These are phyloP conservation scores for Theobroma cacao DNA, from an alignment of 345 rosid genomes.

Conservation along the genomic window DNA sequence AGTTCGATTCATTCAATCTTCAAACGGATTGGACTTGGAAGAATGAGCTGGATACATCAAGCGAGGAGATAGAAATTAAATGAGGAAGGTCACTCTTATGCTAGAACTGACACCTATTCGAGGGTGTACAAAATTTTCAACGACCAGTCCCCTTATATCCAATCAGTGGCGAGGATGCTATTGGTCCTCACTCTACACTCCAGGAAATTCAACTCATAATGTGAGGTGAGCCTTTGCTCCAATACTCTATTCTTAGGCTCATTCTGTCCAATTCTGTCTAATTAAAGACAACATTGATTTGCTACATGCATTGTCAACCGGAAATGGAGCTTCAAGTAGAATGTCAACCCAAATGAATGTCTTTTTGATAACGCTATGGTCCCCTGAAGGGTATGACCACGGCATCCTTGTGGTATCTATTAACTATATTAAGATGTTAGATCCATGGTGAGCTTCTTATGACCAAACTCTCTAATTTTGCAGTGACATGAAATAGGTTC, in stretches of 20 bases:
- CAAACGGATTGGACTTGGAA: not conserved
- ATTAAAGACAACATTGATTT: not conserved
- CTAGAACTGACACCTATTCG: not conserved
- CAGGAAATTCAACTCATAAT: not conserved
- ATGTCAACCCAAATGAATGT: not conserved
- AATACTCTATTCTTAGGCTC: not conserved
- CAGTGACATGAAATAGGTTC: not conserved
- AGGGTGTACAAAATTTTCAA: not conserved
- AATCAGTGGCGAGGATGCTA: not conserved
- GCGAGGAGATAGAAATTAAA: not conserved
- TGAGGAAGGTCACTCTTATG: not conserved
- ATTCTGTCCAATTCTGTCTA: not conserved
- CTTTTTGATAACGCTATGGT: not conserved
- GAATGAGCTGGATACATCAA: not conserved
- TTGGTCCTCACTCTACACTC: not conserved
- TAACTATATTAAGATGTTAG: not conserved
- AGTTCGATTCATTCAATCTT: too few relatives aligned
- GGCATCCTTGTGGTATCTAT: not conserved
- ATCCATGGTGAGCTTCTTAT: not conserved
- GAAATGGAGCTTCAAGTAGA: not conserved
- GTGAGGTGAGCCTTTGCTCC: not conserved
- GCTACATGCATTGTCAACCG: not conserved
- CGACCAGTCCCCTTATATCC: not conserved
- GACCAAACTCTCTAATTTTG: not conserved
- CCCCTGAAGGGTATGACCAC: not conserved